Conservation (phyloP, 2,329 filamentous ascomycete genomes). For the Apiospora aurea region DNA sequence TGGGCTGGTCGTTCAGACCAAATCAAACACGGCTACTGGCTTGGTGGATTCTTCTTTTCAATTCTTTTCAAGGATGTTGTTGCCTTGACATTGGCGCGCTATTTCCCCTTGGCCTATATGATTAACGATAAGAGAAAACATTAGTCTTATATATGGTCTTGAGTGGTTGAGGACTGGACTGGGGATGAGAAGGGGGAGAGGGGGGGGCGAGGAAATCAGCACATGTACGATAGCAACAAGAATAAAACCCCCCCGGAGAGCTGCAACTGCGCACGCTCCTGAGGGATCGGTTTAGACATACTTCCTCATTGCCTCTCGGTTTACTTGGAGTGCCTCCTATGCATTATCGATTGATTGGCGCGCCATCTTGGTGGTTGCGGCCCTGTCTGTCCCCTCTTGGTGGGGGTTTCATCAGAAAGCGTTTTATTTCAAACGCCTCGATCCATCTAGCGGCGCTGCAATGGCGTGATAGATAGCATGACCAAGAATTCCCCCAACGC, state of each 20-base stretch:
- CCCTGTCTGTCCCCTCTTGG: not conserved
- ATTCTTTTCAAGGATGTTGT: constrained; percentile 5
- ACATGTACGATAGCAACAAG: constrained; percentile 7
- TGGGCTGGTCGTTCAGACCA: constrained; percentile 6
- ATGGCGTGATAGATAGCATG: not conserved
- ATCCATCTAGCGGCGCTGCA: not conserved
- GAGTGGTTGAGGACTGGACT: not conserved
- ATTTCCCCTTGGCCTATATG: constrained; percentile 10
- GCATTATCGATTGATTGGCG: not conserved
- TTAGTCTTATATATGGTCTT: constrained; percentile 19
- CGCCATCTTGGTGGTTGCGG: not conserved
- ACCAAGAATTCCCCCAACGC: not conserved
- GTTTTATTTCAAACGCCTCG: constrained; percentile 3
- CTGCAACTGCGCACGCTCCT: not conserved
- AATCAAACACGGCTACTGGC: constrained; percentile 15
- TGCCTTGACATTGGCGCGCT: not conserved
- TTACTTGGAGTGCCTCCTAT: not conserved
- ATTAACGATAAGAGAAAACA: constrained; percentile 6
- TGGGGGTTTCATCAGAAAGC: constrained; percentile 1
- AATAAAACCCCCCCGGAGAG: constrained; percentile 9
- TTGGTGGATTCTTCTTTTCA: constrained; percentile 16
- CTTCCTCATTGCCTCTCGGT: not conserved
- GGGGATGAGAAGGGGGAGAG: not conserved
- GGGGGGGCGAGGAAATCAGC: not conserved
- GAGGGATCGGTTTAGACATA: not conserved